These are phyloP conservation scores for Xylariaceae sp. DNA, from an alignment of 2,329 filamentous ascomycete species.

Conservation along the genomic window DNA sequence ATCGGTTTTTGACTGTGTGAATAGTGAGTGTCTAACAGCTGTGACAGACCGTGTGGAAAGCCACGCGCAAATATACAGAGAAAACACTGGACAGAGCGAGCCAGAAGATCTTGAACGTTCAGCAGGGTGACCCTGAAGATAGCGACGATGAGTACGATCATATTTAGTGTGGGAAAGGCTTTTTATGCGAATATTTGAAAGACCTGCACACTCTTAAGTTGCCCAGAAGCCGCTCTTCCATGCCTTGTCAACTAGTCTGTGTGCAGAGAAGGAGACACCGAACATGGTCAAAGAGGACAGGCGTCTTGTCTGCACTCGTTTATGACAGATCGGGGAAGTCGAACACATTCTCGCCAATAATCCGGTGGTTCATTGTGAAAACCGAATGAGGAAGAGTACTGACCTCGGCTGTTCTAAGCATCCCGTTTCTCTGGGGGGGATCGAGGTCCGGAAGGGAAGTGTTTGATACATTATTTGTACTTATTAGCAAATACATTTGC, in stretches of 20 bases:
- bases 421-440: too few species aligned
- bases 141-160: slow-evolving; percentile 18
- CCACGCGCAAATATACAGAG: slow-evolving; percentile 68
- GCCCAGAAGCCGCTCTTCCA: slow-evolving; percentile 70
- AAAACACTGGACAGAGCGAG: slow-evolving; percentile 71
- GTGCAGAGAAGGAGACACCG: slow-evolving; percentile 72
- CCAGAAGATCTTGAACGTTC: slow-evolving; percentile 80
- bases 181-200: slow-evolving; percentile 11
- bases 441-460: slow-evolving; percentile 22
- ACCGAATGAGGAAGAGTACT: slow-evolving; percentile 12
- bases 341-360: slow-evolving; percentile 23
- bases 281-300: slow-evolving; percentile 37
- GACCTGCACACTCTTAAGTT: slow-evolving; percentile 92
- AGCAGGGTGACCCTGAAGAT: slow-evolving; percentile 41
- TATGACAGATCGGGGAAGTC: slow-evolving; percentile 35
- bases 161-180: slow-evolving; percentile 14
- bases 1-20: background rate
- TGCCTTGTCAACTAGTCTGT: slow-evolving; percentile 95
- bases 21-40: slow-evolving; percentile 5
- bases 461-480: slow-evolving; percentile 22
- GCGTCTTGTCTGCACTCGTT: slow-evolving; percentile 50
- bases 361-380: slow-evolving; percentile 25
- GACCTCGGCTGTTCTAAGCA: slow-evolving; percentile 19
- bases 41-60: slow-evolving; percentile 71
- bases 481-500: background rate